Percentiles rank a stretch among this genome's conserved stretches.
Evolutionary conservation across 352 stramenopile genomes (phyloP).

Genomic region (Phytophthora chlamydospora): DNA sequence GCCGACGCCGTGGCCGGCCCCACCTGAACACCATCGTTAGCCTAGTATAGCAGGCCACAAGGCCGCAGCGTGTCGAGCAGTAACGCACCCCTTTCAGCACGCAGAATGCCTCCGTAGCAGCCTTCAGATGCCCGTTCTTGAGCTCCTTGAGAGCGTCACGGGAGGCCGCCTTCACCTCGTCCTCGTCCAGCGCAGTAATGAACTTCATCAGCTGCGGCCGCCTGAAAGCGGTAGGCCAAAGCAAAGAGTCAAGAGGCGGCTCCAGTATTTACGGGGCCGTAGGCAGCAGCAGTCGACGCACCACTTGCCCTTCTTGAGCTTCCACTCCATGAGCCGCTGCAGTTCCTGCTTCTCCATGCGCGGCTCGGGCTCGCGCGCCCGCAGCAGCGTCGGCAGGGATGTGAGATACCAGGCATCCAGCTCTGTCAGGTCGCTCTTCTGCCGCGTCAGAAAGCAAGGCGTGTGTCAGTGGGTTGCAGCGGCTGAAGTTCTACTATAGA

Average conservation of each 20-base stretch:
- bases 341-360: slow-evolving; percentile 65
- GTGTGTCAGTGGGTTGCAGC: slow-evolving; percentile 5
- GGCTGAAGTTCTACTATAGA: not conserved
- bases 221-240: slow-evolving; percentile 31
- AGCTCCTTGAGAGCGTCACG: slow-evolving; percentile 42
- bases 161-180: slow-evolving; percentile 58
- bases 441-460: slow-evolving; percentile 2
- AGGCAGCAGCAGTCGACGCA: slow-evolving; percentile 23
- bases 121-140: slow-evolving; percentile 37
- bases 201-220: slow-evolving; percentile 81
- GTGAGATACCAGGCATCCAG: slow-evolving; percentile 68
- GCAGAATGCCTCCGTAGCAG: slow-evolving; percentile 56
- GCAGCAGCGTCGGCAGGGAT: slow-evolving; percentile 47
- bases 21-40: slow-evolving; percentile 44
- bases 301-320: slow-evolving; percentile 88
- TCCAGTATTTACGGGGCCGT: not conserved
- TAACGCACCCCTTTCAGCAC: slow-evolving; percentile 71
- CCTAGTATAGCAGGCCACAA: not conserved
- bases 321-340: slow-evolving; percentile 79
- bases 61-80: not conserved
- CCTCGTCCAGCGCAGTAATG: slow-evolving; percentile 46
- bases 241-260: slow-evolving; percentile 11
- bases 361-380: slow-evolving; percentile 50
- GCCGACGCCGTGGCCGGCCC: slow-evolving; percentile 79
- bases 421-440: slow-evolving; percentile 65